Conservation (phyloP, 2,329 filamentous ascomycete genomes). For the Phyllachora maydis region DNA sequence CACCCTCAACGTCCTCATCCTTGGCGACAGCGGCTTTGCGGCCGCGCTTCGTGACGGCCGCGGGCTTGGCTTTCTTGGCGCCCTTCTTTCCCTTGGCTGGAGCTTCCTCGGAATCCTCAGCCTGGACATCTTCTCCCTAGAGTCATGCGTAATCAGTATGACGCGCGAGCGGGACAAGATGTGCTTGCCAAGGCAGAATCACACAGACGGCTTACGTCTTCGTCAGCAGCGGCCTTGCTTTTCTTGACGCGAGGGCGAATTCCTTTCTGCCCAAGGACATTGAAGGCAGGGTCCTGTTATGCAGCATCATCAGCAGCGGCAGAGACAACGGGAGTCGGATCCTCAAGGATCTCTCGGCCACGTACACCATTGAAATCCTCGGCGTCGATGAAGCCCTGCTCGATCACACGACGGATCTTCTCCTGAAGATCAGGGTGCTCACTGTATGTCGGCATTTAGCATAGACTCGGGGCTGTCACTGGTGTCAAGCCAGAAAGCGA, state of each 20-base stretch:
- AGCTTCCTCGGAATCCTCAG: conserved; percentile 9
- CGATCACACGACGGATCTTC: conserved; percentile 53
- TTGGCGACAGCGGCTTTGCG: conserved; percentile 5
- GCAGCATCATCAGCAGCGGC: conserved; percentile 1
- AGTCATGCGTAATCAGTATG: too few relatives aligned
- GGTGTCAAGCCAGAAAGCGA: too few relatives aligned
- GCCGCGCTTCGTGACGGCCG: too few relatives aligned
- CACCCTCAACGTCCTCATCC: conserved; percentile 3
- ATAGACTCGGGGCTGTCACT: conserved; percentile 3
- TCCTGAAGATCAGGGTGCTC: conserved; percentile 40
- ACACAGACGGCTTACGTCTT: too few relatives aligned
- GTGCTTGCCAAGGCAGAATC: too few relatives aligned
- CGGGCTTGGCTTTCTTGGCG: too few relatives aligned
- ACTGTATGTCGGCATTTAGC: conserved; percentile 6
- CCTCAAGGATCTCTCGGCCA: too few relatives aligned
- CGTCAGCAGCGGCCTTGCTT: conserved; percentile 12
- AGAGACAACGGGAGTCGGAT: too few relatives aligned
- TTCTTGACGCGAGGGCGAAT: conserved; percentile 28
- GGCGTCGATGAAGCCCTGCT: conserved; percentile 61
- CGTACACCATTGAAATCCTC: conserved; percentile 80
- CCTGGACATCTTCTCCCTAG: too few relatives aligned
- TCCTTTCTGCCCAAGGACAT: conserved; percentile 44
- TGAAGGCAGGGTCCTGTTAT: conserved; percentile 50
- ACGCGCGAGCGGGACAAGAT: too few relatives aligned
- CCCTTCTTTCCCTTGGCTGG: conserved; percentile 22